A percentile compares a stretch with the other conserved stretches of the same genome.
Conservation (phyloP, 2,329 filamentous ascomycete species). For the Exophiala lecanii-corni region DNA sequence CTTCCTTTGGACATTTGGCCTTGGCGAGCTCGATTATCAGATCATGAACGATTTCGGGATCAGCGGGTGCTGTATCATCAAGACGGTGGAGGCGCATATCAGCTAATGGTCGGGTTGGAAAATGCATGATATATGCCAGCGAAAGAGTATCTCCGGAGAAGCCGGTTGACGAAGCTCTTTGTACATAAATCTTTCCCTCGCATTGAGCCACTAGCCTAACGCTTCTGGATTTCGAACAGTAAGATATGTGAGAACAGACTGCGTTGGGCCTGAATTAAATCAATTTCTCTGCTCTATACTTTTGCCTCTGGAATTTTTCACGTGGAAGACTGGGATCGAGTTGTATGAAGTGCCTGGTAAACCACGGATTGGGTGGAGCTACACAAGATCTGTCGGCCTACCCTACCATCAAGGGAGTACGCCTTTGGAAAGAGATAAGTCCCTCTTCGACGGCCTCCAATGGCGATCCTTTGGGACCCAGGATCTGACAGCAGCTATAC, state of each 20-base stretch:
- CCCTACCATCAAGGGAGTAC: no score
- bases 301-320: background rate
- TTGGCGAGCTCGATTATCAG: slow-evolving; percentile 6
- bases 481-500: slow-evolving; percentile 17
- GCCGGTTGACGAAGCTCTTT: slow-evolving; percentile 22
- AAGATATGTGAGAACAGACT: slow-evolving; percentile 17
- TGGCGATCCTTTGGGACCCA: no score
- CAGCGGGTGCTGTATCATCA: slow-evolving; percentile 25
- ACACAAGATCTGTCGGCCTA: no score
- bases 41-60: slow-evolving; percentile 10
- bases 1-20: slow-evolving; percentile 1
- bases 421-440: no score
- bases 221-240: slow-evolving; percentile 17
- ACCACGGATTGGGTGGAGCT: no score
- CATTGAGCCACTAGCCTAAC: slow-evolving; percentile 6
- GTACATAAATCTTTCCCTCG: slow-evolving; percentile 21
- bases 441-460: no score
- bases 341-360: no score
- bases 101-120: slow-evolving; percentile 16
- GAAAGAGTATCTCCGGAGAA: slow-evolving; percentile 21
- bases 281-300: slow-evolving; percentile 21
- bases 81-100: slow-evolving; percentile 20
- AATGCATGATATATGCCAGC: slow-evolving; percentile 16
- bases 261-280: slow-evolving; percentile 15
- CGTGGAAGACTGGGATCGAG: no score